phyloP scores from a whole-genome alignment of 2,329 filamentous ascomycete species.

The Sporothrix mexicana region DNA sequence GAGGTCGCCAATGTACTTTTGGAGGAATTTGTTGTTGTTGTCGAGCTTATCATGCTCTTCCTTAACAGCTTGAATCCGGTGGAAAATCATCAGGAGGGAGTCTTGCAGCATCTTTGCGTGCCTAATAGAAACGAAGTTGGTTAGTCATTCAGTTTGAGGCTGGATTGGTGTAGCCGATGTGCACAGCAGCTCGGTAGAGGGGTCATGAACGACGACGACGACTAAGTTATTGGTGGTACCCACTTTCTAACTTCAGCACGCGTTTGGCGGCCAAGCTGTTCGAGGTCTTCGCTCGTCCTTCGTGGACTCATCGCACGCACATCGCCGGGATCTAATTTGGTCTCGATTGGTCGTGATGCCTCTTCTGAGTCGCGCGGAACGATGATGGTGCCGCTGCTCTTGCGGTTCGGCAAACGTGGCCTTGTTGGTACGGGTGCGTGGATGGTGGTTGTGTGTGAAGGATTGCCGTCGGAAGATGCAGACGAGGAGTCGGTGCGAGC shows the following conservation, averaged over 20 bases:
- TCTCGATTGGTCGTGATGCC: slow-evolving; percentile 73
- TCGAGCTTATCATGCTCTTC: slow-evolving; percentile 96
- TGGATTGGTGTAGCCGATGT: too few species aligned
- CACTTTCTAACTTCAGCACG: slow-evolving; percentile 68
- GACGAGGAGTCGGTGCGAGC: slow-evolving; percentile 45
- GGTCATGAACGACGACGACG: not conserved
- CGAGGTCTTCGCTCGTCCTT: slow-evolving; percentile 87
- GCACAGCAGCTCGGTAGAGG: too few species aligned
- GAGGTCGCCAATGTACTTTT: slow-evolving; percentile 96
- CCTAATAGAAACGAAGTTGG: slow-evolving; percentile 45
- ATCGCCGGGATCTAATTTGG: slow-evolving; percentile 83
- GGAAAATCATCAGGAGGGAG: slow-evolving; percentile 85
- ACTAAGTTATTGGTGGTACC: slow-evolving; percentile 37
- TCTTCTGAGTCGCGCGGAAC: slow-evolving; percentile 73
- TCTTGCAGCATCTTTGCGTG: slow-evolving; percentile 89
- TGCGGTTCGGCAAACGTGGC: slow-evolving; percentile 72
- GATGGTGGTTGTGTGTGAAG: slow-evolving; percentile 46
- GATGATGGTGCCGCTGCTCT: slow-evolving; percentile 82
- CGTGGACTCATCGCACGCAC: slow-evolving; percentile 94
- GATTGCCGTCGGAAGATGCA: slow-evolving; percentile 38
- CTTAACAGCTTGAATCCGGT: slow-evolving; percentile 92
- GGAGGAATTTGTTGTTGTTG: slow-evolving; percentile 94
- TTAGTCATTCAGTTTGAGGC: not conserved
- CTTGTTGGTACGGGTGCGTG: slow-evolving; percentile 62
- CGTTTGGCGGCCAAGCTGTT: slow-evolving; percentile 83